Base-by-base conservation (phyloP, 2,329 filamentous ascomycete species). In the Botrytis fabae region DNA sequence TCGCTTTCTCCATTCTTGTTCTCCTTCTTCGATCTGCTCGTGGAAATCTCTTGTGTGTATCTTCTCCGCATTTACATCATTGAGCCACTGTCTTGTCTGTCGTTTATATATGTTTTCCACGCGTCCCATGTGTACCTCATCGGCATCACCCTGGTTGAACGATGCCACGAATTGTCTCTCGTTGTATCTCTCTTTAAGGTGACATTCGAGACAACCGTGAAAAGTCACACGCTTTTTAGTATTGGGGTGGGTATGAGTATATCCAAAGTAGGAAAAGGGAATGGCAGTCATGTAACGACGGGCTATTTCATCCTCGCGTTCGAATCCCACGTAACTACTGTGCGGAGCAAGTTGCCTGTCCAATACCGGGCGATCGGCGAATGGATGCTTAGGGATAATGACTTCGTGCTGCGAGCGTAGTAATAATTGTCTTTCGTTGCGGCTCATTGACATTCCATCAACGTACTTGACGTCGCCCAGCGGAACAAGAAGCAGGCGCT, bases 201-300 rank as follows among this genome's bases (percentile, higher is more conserved):
- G 20, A 22, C 48, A 57, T 5, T 68, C 64, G 18, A 20, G 9
- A 16, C 64, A 68, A 35, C 48, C 35, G 18, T 68, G 64, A 14
- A 57, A 57, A 46, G 5, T 32, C 12, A 25, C 35, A n/a, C 48
- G 25, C 4, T 9, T 68, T 40, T 68, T 68, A 1, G 6, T 22
- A 4, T 42, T 22, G 16, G 64, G 48, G 2, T 54, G n/a, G 1
- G 25, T 54, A 12, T 22, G 40, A 51, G 35, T 57, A 22, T 40
- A 57, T 14, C 64, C 48, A 10, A 68, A 68, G 48, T 42, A 68
- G 25, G 64, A 18, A 20, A 68, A 57, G 2, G 35, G 14, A 5
- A 68, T 57, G 2, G 64, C 64, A 18, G 64, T 57, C 64, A 57
- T 68, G 48, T 68, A 68, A 38, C 46, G 64, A 32, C 35, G 35